A percentile compares a stretch with the other conserved stretches of the same genome.
Evolutionary conservation across 345 rosid species (phyloP).

Genomic region (Clarkia xantiana): DNA sequence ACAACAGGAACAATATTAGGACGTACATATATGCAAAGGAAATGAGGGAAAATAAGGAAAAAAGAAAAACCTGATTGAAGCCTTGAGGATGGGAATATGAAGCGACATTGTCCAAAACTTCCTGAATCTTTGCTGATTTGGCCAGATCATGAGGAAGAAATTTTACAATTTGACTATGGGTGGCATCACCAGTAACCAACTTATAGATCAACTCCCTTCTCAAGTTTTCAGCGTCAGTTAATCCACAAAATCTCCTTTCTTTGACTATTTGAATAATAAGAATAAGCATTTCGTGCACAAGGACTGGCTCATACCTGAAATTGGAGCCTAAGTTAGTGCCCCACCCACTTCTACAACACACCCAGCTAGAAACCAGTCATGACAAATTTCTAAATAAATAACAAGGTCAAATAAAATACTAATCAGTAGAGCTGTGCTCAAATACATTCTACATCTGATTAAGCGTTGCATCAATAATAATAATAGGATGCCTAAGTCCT

Average conservation of each 20-base stretch:
- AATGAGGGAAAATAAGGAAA: constrained; percentile 1
- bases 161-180: constrained; percentile 81
- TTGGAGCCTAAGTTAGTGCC: too few relatives aligned
- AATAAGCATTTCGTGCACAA: constrained; percentile 78
- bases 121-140: constrained; percentile 62
- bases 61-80: constrained; percentile 60
- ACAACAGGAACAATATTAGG: not conserved
- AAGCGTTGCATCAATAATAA: too few relatives aligned
- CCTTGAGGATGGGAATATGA: constrained; percentile 70
- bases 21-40: too few relatives aligned
- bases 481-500: too few relatives aligned
- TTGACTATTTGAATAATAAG: constrained; percentile 73
- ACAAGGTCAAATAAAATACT: too few relatives aligned
- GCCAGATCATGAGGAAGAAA: constrained; percentile 77
- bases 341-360: too few relatives aligned
- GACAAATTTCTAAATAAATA: too few relatives aligned
- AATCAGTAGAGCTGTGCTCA: too few relatives aligned
- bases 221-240: constrained; percentile 53
- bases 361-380: too few relatives aligned
- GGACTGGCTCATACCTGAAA: constrained; percentile 69
- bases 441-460: too few relatives aligned
- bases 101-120: constrained; percentile 62
- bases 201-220: constrained; percentile 76
- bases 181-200: constrained; percentile 81
- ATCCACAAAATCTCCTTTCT: constrained; percentile 87